These are phyloP conservation scores for Avena sativa DNA, from an alignment of 176 grass and related monocot genomes.

Conservation along the genomic window DNA sequence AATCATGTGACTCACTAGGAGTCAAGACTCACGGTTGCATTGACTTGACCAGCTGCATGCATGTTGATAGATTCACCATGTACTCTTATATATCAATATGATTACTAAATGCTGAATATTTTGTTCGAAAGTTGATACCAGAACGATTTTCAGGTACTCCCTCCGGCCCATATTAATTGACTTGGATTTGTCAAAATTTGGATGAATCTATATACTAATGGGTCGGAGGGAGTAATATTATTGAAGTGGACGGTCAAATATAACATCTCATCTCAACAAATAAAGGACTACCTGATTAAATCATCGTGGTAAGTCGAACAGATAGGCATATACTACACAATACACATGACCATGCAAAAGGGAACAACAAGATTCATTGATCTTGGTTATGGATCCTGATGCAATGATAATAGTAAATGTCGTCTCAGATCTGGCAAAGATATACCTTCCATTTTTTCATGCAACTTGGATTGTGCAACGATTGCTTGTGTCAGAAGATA, in stretches of 20 bases:
- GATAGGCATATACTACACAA: constrained; percentile 36
- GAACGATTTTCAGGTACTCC: not conserved
- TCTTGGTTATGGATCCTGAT: constrained; percentile 42
- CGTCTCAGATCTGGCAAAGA: constrained; percentile 55
- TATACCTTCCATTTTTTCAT: constrained; percentile 46
- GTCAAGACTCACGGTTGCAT: not conserved
- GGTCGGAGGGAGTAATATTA: not conserved
- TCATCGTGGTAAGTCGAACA: not conserved
- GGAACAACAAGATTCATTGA: constrained; percentile 41
- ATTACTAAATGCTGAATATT: constrained; percentile 11
- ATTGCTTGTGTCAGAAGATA: constrained; percentile 58
- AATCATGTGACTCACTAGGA: constrained; percentile 40
- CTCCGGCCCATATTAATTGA: too few species aligned
- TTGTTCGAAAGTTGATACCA: not conserved
- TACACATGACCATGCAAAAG: constrained; percentile 25
- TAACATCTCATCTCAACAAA: not conserved
- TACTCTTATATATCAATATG: not conserved
- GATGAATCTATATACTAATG: too few species aligned
- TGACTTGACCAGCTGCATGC: constrained; percentile 30
- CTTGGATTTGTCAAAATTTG: too few species aligned
- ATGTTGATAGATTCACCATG: constrained; percentile 5
- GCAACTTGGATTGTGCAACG: constrained; percentile 49
- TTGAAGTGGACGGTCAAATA: constrained; percentile 7
- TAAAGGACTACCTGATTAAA: constrained; percentile 19
- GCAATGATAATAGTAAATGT: constrained; percentile 41